Evolutionary conservation across 73 alveolate genomes (phyloP).

Genomic region (Paramecium octaurelia): DNA sequence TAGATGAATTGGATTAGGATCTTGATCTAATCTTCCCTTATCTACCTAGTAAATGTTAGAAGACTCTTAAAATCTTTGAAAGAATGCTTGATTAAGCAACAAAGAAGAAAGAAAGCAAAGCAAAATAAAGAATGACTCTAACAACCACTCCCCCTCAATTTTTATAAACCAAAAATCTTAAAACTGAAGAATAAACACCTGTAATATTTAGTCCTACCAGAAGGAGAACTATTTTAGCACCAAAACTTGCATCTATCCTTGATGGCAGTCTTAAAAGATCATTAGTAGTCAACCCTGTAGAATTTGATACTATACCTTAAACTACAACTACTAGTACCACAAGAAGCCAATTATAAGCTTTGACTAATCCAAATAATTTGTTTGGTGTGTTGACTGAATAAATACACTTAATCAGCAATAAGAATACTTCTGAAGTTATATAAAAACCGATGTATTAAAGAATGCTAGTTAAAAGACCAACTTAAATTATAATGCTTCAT

Average conservation of each 20-base stretch:
- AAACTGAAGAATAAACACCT: background rate
- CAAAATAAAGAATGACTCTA: background rate
- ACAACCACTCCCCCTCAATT: background rate
- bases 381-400: background rate
- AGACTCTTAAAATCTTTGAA: conserved; percentile 18
- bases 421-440: background rate
- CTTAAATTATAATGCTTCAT: background rate
- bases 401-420: background rate
- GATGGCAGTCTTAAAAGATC: conserved; percentile 17
- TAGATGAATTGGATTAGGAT: background rate
- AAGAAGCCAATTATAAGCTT: background rate
- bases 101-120: background rate
- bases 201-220: conserved; percentile 18
- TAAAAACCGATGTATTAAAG: conserved; percentile 2
- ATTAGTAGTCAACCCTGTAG: background rate
- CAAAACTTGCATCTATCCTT: background rate
- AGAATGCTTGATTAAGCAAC: conserved; percentile 8
- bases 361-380: background rate
- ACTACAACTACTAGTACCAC: background rate
- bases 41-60: background rate
- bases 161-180: background rate
- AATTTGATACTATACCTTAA: background rate
- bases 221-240: conserved; percentile 31
- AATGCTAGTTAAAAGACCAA: background rate
- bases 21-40: background rate